These are phyloP conservation scores for Trebouxiophyceae sp. DNA, from an alignment of 163 green algal genomes.

Conservation along the genomic window DNA sequence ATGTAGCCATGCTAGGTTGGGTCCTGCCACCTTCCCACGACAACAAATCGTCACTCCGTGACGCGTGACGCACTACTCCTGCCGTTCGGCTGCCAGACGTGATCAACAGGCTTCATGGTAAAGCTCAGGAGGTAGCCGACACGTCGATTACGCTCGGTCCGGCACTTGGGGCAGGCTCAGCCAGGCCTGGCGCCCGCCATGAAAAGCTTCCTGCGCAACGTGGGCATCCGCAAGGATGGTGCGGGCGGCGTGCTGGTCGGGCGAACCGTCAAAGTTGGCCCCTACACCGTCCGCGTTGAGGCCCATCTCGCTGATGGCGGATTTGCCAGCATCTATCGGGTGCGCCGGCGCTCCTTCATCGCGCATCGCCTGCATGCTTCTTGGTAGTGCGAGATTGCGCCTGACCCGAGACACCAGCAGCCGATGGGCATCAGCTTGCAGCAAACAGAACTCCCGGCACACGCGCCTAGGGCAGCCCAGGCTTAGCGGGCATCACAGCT, in stretches of 20 bases:
- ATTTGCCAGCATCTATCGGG: constrained; percentile 69
- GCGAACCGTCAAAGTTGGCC: constrained; percentile 16
- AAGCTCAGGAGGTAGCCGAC: too few species aligned
- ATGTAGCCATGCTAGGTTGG: too few species aligned
- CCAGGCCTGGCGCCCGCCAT: too few species aligned
- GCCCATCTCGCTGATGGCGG: constrained; percentile 48
- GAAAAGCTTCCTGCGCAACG: constrained; percentile 4
- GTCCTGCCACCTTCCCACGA: too few species aligned
- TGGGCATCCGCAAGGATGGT: constrained; percentile 5
- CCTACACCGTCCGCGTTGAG: constrained; percentile 34
- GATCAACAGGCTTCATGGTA: too few species aligned
- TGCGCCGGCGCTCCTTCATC: constrained; percentile 1
- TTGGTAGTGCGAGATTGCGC: not conserved
- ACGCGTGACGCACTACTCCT: too few species aligned
- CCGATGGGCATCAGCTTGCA: too few species aligned
- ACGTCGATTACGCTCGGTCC: too few species aligned
- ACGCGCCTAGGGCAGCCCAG: not conserved
- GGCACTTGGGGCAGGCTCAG: too few species aligned
- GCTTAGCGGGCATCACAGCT: not conserved
- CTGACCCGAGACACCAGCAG: not conserved
- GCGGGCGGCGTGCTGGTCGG: constrained; percentile 10
- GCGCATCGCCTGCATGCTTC: constrained; percentile 27
- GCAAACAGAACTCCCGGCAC: too few species aligned
- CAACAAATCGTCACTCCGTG: too few species aligned
- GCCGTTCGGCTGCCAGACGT: too few species aligned